Evolutionary conservation across 805 yeast species (phyloP), one percentile per base, ranked within the genome.

Genomic region (Candida nitratophila): DNA sequence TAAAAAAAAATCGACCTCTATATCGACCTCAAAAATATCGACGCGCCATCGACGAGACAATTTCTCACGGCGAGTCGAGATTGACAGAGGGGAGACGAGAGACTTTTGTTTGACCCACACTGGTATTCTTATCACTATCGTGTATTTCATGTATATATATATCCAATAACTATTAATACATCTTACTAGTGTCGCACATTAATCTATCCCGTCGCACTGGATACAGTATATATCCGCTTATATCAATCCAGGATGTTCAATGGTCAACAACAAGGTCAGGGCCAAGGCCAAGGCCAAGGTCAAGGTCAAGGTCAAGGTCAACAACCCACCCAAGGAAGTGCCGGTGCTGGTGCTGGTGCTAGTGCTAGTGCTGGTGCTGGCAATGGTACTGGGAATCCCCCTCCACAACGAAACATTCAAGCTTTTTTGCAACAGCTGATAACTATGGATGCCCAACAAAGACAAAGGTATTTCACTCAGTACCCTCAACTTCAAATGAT

Each of bases 371-470:
- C 39, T 11, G 20, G 36, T 10, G 27, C 27, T n/a, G 38, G 12
- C 14, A 3, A 11, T 8, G 7, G 17, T 22, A n/a, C 21, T 3
- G 20, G 14, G n/a, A 20, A 14, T 21, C 6, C 35, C n/a, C 17
- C 27, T 12, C 7, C 35, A 26, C 41, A 39, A 29, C 50, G 54
- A 48, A 50, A 56, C 10, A 55, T 61, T 2, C 61, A 59, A 20
- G 57, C 56, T 46, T 41, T 62, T n/a, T 40, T 59, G 4, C 65
- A 63, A 32, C 60, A 61, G 36, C 46, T 65, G 39, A 61, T 64
- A 58, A 50, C 56, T 36, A 55, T 65, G 63, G 62, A 62, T 26
- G 65, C 69, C 1, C 64, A 60, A 35, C 65, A 64, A 39, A 53
- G 66, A 42, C 59, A 60, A 40, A 54, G 55, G 3, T 50, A 63